Conservation (phyloP, 208 protist genomes). For the Blastocrithidia nonstop region DNA sequence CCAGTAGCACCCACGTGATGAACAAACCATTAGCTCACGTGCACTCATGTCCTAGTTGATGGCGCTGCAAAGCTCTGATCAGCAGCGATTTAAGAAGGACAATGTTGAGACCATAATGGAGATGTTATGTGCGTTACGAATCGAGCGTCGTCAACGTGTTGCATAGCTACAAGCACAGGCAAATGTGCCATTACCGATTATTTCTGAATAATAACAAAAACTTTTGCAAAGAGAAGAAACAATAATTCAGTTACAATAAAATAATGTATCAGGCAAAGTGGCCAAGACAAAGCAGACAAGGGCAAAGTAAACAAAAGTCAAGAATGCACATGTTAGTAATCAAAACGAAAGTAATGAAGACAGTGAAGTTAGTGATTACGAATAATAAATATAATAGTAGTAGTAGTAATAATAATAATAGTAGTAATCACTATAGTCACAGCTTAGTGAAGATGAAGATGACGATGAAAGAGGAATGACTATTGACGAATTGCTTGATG, state of each 20-base stretch:
- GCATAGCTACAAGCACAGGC: conserved; percentile 16
- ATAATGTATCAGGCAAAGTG: not conserved
- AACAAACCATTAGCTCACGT: conserved; percentile 67
- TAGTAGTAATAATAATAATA: too few relatives aligned
- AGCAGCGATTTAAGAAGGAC: conserved; percentile 39
- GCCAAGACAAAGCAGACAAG: conserved; percentile 4
- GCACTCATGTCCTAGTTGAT: conserved; percentile 82
- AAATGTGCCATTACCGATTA: conserved; percentile 11
- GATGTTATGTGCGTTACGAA: conserved; percentile 70
- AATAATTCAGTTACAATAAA: not conserved
- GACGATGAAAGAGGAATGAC: too few relatives aligned
- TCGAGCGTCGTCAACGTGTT: conserved; percentile 35
- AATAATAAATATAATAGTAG: too few relatives aligned
- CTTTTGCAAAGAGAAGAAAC: conserved; percentile 5
- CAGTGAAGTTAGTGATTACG: too few relatives aligned
- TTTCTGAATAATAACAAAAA: conserved; percentile 9
- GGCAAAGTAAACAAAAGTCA: too few relatives aligned
- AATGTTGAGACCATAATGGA: conserved; percentile 86
- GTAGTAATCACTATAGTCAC: too few relatives aligned
- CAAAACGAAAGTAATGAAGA: too few relatives aligned
- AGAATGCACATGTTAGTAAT: too few relatives aligned
- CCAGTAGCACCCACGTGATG: conserved; percentile 61
- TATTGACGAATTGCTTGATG: too few relatives aligned
- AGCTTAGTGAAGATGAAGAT: too few relatives aligned
- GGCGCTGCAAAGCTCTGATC: conserved; percentile 25